A percentile compares a stretch with the other conserved stretches of the same genome.
phyloP scores from a whole-genome alignment of 2,329 filamentous ascomycete species.

The Ascochyta viciae-villosae region DNA sequence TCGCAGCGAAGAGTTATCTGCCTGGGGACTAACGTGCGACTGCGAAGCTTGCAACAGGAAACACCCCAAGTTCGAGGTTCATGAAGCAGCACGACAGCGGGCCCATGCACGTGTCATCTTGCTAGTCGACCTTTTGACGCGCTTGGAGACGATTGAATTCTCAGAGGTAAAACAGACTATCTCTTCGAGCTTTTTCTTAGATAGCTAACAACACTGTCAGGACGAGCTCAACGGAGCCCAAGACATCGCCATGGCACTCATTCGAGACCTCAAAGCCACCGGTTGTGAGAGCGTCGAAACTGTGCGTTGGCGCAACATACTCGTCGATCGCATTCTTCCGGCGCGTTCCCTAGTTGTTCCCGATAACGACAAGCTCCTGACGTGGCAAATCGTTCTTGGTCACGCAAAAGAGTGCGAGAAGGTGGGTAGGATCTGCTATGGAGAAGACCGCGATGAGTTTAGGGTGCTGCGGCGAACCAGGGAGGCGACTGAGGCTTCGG shows the following conservation, averaged over 20 bases:
- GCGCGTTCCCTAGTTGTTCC: not conserved
- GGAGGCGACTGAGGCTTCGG: conserved; percentile 1
- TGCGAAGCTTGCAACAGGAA: conserved; percentile 19
- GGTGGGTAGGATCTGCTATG: conserved; percentile 10
- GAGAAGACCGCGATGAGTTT: conserved; percentile 9
- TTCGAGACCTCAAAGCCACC: conserved; percentile 9
- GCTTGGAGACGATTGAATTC: not conserved
- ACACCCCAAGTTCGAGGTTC: conserved; percentile 1
- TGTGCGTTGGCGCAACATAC: conserved; percentile 21
- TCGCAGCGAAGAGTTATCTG: not conserved
- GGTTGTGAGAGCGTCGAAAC: conserved; percentile 12
- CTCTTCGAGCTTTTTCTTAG: too few relatives aligned
- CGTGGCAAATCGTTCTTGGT: not conserved
- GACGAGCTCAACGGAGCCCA: not conserved
- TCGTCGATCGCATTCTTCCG: conserved; percentile 20
- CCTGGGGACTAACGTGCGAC: conserved; percentile 13
- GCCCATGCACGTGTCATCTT: conserved; percentile 6
- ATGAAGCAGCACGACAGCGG: conserved; percentile 11
- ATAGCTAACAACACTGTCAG: not conserved
- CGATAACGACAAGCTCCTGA: not conserved
- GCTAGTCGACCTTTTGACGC: conserved; percentile 1
- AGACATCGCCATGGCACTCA: not conserved
- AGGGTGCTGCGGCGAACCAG: conserved; percentile 1
- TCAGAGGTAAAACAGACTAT: not conserved
- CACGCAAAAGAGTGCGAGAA: conserved; percentile 6